These are phyloP conservation scores for Lactarius indigo DNA, from an alignment of 768 basidiomycete genomes.

Conservation along the genomic window DNA sequence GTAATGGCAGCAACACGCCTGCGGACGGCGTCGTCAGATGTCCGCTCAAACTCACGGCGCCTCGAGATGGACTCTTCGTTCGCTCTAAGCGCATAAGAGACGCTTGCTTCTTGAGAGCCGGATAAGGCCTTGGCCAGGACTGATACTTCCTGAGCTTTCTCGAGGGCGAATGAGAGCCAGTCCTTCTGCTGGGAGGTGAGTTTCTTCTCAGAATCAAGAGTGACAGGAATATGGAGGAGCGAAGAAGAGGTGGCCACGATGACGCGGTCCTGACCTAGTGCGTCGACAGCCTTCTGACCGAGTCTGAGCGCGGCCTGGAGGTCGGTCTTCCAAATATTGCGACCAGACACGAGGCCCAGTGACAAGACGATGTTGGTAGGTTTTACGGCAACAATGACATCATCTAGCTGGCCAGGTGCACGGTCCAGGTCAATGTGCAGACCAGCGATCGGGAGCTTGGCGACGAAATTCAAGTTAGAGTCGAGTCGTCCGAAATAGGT, in stretches of 20 bases:
- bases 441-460: conserved; percentile 89
- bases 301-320: conserved; percentile 76
- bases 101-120: conserved; percentile 71
- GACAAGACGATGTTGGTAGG: conserved; percentile 77
- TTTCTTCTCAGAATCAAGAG: conserved; percentile 88
- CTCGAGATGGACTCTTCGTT: conserved; percentile 90
- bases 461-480: conserved; percentile 80
- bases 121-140: conserved; percentile 81
- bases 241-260: conserved; percentile 96
- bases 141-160: conserved; percentile 92
- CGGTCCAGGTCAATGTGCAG: conserved; percentile 97
- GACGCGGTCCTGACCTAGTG: conserved; percentile 83
- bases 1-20: conserved; percentile 94
- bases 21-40: conserved; percentile 91
- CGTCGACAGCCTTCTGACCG: conserved; percentile 79
- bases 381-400: conserved; percentile 80
- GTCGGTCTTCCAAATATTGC: conserved; percentile 99
- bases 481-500: conserved; percentile 98
- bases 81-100: conserved; percentile 74
- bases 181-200: conserved; percentile 86
- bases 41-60: conserved; percentile 91
- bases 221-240: conserved; percentile 97
- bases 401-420: conserved; percentile 84
- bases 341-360: conserved; percentile 93
- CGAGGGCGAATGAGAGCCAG: conserved; percentile 98